Conservation (phyloP, 257 asterid species). For the Prunella vulgaris region DNA sequence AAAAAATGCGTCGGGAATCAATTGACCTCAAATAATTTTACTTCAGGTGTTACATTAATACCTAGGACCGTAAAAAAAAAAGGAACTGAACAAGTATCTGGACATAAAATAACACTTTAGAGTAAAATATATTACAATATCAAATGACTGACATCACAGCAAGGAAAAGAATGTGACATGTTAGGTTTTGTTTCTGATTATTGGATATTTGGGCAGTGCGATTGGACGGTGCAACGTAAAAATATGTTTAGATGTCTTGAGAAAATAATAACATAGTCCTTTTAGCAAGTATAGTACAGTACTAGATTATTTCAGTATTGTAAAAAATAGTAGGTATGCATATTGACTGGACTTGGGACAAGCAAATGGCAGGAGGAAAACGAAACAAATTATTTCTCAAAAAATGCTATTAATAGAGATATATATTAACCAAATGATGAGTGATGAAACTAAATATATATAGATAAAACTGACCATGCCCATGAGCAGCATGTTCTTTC, state of each 20-base stretch:
- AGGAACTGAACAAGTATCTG: neutral
- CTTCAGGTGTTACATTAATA: neutral
- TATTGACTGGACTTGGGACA: neutral
- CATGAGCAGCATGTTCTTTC: slow-evolving; percentile 70
- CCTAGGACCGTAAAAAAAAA: neutral
- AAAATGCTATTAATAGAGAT: neutral
- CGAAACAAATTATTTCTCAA: neutral
- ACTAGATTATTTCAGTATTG: neutral
- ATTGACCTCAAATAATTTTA: neutral
- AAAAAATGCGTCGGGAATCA: neutral
- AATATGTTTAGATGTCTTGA: neutral
- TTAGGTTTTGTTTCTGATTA: neutral
- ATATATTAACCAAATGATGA: slow-evolving; percentile 4
- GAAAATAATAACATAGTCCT: neutral
- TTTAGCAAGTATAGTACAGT: neutral
- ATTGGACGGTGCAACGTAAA: neutral
- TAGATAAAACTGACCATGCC: slow-evolving; percentile 62
- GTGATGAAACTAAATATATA: neutral
- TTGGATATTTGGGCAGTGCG: neutral
- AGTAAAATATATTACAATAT: neutral
- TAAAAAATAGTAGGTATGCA: neutral
- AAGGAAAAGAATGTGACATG: neutral
- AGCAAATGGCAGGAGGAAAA: neutral
- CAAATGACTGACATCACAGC: neutral
- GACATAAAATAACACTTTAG: neutral